Conservation (phyloP, 148 eudicot genomes). For the Cornus suecica region DNA sequence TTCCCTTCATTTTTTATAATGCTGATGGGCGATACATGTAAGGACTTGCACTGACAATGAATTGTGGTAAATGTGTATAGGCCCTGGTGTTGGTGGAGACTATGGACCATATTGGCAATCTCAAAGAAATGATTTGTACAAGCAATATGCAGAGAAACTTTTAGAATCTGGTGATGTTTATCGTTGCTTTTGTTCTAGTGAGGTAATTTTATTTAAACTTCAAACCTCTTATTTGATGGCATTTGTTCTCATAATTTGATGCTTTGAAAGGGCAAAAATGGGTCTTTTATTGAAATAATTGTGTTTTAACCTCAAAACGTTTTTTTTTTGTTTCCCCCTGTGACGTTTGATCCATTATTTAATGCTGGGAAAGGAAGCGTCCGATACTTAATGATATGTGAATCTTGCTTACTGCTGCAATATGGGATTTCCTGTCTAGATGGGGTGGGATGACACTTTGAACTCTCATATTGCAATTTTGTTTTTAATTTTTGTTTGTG, state of each 20-base stretch:
- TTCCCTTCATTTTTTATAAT: background rate
- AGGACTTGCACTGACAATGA: slow-evolving; percentile 3
- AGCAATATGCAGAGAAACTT: slow-evolving; percentile 81
- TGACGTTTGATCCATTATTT: background rate
- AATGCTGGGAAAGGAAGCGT: background rate
- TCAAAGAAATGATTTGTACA: slow-evolving; percentile 80
- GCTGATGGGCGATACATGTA: slow-evolving; percentile 3
- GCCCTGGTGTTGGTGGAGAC: slow-evolving; percentile 84
- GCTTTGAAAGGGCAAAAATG: background rate
- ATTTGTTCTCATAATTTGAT: background rate
- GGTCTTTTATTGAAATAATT: slow-evolving; percentile 57
- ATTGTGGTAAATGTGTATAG: slow-evolving; percentile 32
- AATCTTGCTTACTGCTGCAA: background rate
- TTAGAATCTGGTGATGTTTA: slow-evolving; percentile 80
- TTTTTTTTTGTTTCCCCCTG: background rate
- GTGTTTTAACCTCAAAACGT: background rate
- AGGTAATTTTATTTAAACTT: slow-evolving; percentile 39
- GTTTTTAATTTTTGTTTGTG: no score
- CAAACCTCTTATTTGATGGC: background rate
- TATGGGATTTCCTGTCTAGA: background rate
- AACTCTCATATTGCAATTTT: background rate
- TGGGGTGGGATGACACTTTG: background rate
- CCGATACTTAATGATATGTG: background rate
- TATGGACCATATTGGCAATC: slow-evolving; percentile 96
- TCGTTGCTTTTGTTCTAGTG: slow-evolving; percentile 86